phyloP scores from a whole-genome alignment of 2,329 filamentous ascomycete genomes.

The Pseudocercospora vitis region DNA sequence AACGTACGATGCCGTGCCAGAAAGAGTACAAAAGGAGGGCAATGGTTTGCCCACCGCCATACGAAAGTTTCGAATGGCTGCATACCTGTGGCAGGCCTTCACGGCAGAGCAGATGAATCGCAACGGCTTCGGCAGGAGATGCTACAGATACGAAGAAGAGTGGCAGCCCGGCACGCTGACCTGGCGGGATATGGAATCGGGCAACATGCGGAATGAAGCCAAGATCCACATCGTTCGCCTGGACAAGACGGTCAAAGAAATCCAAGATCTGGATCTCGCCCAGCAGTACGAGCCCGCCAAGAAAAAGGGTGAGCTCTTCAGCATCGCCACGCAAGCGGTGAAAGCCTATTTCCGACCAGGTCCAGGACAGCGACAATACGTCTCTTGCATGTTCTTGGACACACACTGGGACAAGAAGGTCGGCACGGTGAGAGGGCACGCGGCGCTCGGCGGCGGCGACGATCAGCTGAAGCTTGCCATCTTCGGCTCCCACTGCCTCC shows the following conservation, averaged over 20 bases:
- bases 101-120: conserved; percentile 95
- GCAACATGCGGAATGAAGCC: conserved; percentile 83
- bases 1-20: conserved; percentile 79
- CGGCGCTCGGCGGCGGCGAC: conserved; percentile 73
- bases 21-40: conserved; percentile 73
- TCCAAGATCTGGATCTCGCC: conserved; percentile 73
- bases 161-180: conserved; percentile 85
- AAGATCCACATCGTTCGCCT: conserved; percentile 82
- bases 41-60: conserved; percentile 79
- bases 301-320: conserved; percentile 71
- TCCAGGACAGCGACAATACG: conserved; percentile 80
- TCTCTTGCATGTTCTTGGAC: conserved; percentile 83
- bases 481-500: conserved; percentile 87
- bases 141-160: conserved; percentile 90
- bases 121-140: conserved; percentile 79
- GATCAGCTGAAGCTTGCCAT: conserved; percentile 80
- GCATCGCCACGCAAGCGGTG: conserved; percentile 75
- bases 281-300: conserved; percentile 72
- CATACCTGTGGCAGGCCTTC: conserved; percentile 95
- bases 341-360: conserved; percentile 71
- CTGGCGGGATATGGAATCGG: conserved; percentile 67
- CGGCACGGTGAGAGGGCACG: conserved; percentile 74
- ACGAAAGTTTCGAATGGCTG: conserved; percentile 89
- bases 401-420: conserved; percentile 77
- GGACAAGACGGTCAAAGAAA: conserved; percentile 80